Percentiles rank a stretch among this genome's conserved stretches.
Conservation (phyloP, 139 green algal species). For the Ulvella scutata region DNA sequence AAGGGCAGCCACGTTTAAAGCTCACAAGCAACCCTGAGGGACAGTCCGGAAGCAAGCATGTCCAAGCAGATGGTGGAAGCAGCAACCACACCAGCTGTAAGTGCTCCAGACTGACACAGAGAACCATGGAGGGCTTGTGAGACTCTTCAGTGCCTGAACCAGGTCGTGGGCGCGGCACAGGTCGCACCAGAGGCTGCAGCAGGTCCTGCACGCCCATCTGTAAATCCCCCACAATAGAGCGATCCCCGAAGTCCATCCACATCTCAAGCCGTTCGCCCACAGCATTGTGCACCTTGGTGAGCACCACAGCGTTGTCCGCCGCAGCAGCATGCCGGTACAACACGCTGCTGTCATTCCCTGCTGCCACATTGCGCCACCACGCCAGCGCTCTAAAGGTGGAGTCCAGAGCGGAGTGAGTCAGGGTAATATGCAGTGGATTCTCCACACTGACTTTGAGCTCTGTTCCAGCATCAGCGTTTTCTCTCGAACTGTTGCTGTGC, state of each 20-base stretch:
- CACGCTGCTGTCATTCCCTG: neutral
- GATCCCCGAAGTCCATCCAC: constrained; percentile 1
- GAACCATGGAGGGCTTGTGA: neutral
- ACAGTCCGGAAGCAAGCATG: too few relatives aligned
- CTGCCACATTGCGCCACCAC: neutral
- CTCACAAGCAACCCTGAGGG: too few relatives aligned
- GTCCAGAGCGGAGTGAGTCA: neutral
- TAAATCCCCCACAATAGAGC: neutral
- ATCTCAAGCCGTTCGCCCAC: neutral
- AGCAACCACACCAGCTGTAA: neutral
- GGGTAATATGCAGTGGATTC: neutral
- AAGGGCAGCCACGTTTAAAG: too few relatives aligned
- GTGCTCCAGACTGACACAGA: neutral
- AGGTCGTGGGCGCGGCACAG: neutral
- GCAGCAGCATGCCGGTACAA: neutral
- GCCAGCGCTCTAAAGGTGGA: neutral
- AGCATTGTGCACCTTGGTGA: neutral
- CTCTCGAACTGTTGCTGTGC: too few relatives aligned
- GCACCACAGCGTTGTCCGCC: neutral
- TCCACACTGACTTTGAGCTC: neutral
- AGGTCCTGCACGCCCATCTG: neutral
- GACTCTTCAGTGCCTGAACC: neutral
- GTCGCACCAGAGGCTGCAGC: neutral
- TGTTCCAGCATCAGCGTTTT: neutral
- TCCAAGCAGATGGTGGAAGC: too few relatives aligned